Conservation (phyloP, 192 early-diverging fungal species). For the Powellomyces hirtus region DNA sequence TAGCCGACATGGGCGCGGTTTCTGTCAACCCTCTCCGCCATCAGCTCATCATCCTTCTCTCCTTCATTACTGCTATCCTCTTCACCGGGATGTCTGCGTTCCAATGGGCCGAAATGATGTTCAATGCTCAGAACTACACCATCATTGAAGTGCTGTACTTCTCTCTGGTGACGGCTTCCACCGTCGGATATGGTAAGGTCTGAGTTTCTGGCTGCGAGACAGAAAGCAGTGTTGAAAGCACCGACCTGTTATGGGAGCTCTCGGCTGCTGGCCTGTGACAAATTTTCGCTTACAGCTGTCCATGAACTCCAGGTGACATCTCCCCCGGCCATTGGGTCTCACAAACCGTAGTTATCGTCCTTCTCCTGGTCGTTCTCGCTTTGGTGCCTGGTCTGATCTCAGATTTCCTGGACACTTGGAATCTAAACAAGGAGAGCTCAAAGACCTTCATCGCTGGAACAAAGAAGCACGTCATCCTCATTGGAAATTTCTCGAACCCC, state of each 20-base stretch:
- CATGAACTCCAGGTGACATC: too few relatives aligned
- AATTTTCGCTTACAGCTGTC: too few relatives aligned
- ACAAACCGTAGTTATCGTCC: background rate
- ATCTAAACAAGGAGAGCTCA: conserved; percentile 4
- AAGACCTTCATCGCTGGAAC: background rate
- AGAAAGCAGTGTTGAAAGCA: too few relatives aligned
- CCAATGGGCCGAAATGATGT: conserved; percentile 14
- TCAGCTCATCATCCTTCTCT: background rate
- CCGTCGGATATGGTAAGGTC: conserved; percentile 15
- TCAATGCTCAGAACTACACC: background rate
- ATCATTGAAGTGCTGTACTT: conserved; percentile 7
- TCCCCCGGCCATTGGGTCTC: background rate
- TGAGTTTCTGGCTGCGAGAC: too few relatives aligned
- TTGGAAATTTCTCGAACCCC: conserved; percentile 14
- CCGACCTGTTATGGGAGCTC: too few relatives aligned
- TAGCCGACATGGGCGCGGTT: background rate
- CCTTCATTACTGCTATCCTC: background rate
- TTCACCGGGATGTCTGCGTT: background rate
- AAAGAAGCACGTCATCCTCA: conserved; percentile 2
- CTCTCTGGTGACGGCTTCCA: conserved; percentile 8
- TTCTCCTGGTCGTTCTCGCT: background rate
- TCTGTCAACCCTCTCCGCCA: conserved; percentile 4
- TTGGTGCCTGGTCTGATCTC: conserved; percentile 12
- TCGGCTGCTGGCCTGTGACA: too few relatives aligned
- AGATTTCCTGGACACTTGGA: conserved; percentile 14